These are phyloP conservation scores for Phytopythium litorale DNA, from an alignment of 352 stramenopile species.

Conservation along the genomic window DNA sequence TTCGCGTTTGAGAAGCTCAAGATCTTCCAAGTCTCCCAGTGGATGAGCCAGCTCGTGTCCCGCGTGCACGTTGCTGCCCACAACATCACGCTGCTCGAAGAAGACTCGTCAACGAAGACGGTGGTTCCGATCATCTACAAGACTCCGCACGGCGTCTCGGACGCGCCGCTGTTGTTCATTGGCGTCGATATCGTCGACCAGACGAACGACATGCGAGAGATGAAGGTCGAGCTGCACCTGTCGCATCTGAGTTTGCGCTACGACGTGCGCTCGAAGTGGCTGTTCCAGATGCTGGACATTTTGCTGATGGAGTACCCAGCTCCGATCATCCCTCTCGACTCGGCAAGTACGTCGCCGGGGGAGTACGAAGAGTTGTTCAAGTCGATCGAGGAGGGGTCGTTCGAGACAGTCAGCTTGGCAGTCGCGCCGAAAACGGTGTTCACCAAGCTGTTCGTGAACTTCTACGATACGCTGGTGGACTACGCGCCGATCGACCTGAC, in stretches of 20 bases:
- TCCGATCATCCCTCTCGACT: conserved; percentile 83
- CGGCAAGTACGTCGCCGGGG: conserved; percentile 50
- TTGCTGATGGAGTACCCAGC: conserved; percentile 77
- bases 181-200: conserved; percentile 76
- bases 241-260: conserved; percentile 83
- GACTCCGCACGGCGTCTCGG: conserved; percentile 71
- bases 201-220: conserved; percentile 86
- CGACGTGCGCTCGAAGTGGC: conserved; percentile 78
- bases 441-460: conserved; percentile 86
- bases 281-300: conserved; percentile 72
- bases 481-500: conserved; percentile 61
- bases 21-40: conserved; percentile 86
- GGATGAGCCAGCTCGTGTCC: conserved; percentile 79
- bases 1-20: conserved; percentile 73
- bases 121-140: conserved; percentile 74
- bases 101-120: conserved; percentile 36
- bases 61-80: conserved; percentile 66
- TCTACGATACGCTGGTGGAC: conserved; percentile 80
- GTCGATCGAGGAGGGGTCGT: conserved; percentile 22
- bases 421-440: conserved; percentile 79
- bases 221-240: conserved; percentile 84
- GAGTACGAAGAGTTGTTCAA: conserved; percentile 46
- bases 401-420: conserved; percentile 61
- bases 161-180: conserved; percentile 75
- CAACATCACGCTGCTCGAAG: conserved; percentile 74